Conservation (phyloP, 257 asterid species). For the Nicotiana otophora region DNA sequence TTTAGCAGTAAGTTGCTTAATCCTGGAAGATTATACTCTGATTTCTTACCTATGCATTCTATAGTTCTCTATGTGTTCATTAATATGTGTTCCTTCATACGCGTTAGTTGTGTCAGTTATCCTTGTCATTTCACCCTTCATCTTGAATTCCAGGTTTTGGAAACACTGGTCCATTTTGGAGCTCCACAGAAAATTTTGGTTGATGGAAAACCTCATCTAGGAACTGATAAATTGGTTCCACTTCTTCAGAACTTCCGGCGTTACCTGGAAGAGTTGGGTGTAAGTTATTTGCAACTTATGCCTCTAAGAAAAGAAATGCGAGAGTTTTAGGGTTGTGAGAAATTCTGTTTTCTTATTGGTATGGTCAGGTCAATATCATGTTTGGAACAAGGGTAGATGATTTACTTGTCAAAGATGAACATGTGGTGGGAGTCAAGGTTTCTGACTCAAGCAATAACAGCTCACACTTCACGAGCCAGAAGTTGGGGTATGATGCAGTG, state of each 20-base stretch:
- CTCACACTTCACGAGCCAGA: slow-evolving; percentile 26
- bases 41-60: neutral
- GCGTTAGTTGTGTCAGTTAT: neutral
- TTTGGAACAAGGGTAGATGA: slow-evolving; percentile 91
- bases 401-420: slow-evolving; percentile 58
- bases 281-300: slow-evolving; percentile 34
- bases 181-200: slow-evolving; percentile 83
- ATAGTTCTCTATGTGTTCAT: no score
- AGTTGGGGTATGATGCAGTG: slow-evolving; percentile 68
- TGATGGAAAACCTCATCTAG: slow-evolving; percentile 96
- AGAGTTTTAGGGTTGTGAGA: neutral
- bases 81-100: neutral
- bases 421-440: slow-evolving; percentile 63
- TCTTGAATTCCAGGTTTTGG: slow-evolving; percentile 55
- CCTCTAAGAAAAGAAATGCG: slow-evolving; percentile 13
- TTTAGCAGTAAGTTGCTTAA: slow-evolving; percentile 47
- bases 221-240: slow-evolving; percentile 91
- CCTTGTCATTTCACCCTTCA: neutral
- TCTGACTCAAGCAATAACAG: slow-evolving; percentile 44
- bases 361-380: slow-evolving; percentile 62
- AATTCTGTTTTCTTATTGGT: slow-evolving; percentile 6
- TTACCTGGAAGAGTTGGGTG: slow-evolving; percentile 81
- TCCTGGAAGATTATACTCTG: slow-evolving; percentile 3
- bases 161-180: slow-evolving; percentile 82
- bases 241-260: slow-evolving; percentile 64